These are phyloP conservation scores for Alternaria novae-zelandiae DNA, from an alignment of 2,329 filamentous ascomycete genomes.

Conservation along the genomic window DNA sequence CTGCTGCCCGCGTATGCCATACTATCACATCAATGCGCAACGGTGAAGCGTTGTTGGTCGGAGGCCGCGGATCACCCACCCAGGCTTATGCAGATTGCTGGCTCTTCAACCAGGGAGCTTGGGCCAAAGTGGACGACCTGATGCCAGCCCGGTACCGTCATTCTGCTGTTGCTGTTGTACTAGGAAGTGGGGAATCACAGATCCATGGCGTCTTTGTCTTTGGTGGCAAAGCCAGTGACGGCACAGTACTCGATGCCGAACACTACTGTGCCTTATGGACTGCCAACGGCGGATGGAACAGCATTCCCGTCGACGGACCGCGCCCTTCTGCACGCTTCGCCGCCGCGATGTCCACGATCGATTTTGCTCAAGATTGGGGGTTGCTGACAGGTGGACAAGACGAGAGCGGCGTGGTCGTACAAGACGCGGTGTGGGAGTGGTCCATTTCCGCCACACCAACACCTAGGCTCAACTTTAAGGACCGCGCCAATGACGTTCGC, in stretches of 20 bases:
- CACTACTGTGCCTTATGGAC: conserved; percentile 54
- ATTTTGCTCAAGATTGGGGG: conserved; percentile 58
- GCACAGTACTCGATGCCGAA: conserved; percentile 46
- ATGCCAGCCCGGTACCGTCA: conserved; percentile 79
- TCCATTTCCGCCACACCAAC: conserved; percentile 45
- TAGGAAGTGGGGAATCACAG: conserved; percentile 53
- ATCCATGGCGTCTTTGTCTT: conserved; percentile 52
- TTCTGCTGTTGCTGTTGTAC: conserved; percentile 59
- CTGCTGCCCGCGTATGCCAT: conserved; percentile 69
- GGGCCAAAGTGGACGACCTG: conserved; percentile 71
- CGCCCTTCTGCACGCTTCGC: conserved; percentile 62
- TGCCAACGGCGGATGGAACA: conserved; percentile 59
- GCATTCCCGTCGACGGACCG: conserved; percentile 45
- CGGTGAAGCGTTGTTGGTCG: conserved; percentile 68
- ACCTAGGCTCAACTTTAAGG: conserved; percentile 33
- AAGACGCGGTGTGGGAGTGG: conserved; percentile 71
- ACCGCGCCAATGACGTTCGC: conserved; percentile 36
- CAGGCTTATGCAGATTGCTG: conserved; percentile 76
- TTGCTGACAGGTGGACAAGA: conserved; percentile 76
- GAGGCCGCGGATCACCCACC: conserved; percentile 79
- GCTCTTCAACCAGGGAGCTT: conserved; percentile 68
- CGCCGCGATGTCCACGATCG: conserved; percentile 58
- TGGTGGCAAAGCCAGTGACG: conserved; percentile 54
- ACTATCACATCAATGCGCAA: conserved; percentile 71
- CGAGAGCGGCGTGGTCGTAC: conserved; percentile 66